Evolutionary conservation across 345 rosid species (phyloP), one percentile per base, ranked within the genome.

Genomic region (Mercurialis annua): DNA sequence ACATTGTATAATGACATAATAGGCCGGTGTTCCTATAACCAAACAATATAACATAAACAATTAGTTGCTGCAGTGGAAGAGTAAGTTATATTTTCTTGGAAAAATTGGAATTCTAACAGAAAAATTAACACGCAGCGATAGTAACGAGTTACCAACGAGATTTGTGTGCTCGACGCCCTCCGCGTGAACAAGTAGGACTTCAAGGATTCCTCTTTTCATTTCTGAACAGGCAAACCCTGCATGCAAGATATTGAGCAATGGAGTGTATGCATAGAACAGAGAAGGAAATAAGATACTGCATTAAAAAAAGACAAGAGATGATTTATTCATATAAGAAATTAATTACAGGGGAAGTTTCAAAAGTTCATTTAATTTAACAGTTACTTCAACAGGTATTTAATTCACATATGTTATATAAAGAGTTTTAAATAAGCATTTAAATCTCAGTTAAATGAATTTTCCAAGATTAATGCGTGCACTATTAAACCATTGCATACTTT

Each of bases 131-230:
- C 68, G 53, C 23, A 54, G 23, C 46, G 61, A 71, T 31, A 31
- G 43, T 53, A 53, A 64, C 60, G 33, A 59, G 48, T 65, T 77
- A 93, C 98, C 90, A 10, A 87, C 30, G 46, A 84, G 64, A 81
- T 86, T 87, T 16, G 88, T 86, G 66, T 78, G 97, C 50, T 71
- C 77, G 55, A 90, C 88, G 80, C 91, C 98, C 75, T 81, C 54
- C 36, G 98, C 97, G 70, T 87, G 76, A 56, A 90, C 94, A 27
- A 93, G 84, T 78, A 93, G 67, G 30, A 89, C 90, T 80, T 90
- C 90, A 58, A 93, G 86, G 23, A 55, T 73, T 73, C 92, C 96
- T 66, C 74, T 83, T 69, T 78, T 74, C 93, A 82, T 88, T 31
- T 38, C 63, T 47, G 30, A 42, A 48, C 51, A 56, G 59, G 11